Evolutionary conservation across 140 eudicot genomes (phyloP).

Genomic region (Anethum foeniculum): DNA sequence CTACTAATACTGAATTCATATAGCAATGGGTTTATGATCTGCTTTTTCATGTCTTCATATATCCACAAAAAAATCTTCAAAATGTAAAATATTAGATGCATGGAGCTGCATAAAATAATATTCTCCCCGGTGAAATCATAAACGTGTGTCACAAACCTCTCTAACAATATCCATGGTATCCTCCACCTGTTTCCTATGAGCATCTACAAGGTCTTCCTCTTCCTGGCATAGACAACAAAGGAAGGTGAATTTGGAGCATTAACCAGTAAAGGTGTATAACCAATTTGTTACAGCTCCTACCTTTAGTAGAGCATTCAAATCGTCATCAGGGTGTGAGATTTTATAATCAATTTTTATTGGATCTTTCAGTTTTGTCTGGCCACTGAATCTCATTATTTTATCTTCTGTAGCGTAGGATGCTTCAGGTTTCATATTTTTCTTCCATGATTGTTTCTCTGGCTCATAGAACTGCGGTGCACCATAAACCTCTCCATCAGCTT

Average conservation of each 20-base stretch:
- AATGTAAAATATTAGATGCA: not conserved
- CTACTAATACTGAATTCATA: not conserved
- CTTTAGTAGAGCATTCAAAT: slow-evolving; percentile 70
- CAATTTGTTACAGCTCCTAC: slow-evolving; percentile 17
- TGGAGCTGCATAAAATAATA: not conserved
- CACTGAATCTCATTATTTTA: slow-evolving; percentile 43
- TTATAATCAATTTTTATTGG: slow-evolving; percentile 47
- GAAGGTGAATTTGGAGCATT: not conserved
- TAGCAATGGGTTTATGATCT: not conserved
- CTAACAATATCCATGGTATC: slow-evolving; percentile 96
- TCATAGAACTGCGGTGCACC: slow-evolving; percentile 60
- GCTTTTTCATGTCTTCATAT: not conserved
- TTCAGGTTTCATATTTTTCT: slow-evolving; percentile 50
- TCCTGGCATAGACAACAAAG: slow-evolving; percentile 38
- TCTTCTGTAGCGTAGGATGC: slow-evolving; percentile 38
- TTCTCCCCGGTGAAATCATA: not conserved
- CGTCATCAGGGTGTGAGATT: slow-evolving; percentile 50
- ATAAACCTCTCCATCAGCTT: slow-evolving; percentile 64
- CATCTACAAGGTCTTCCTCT: slow-evolving; percentile 98
- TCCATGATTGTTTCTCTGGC: slow-evolving; percentile 57
- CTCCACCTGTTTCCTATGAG: slow-evolving; percentile 95
- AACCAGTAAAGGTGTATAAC: not conserved
- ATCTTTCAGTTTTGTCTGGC: slow-evolving; percentile 64
- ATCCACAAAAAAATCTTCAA: not conserved
- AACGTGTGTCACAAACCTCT: slow-evolving; percentile 46